These are phyloP conservation scores for Flaveria trinervia DNA, from an alignment of 129 eudicot genomes.

Conservation along the genomic window DNA sequence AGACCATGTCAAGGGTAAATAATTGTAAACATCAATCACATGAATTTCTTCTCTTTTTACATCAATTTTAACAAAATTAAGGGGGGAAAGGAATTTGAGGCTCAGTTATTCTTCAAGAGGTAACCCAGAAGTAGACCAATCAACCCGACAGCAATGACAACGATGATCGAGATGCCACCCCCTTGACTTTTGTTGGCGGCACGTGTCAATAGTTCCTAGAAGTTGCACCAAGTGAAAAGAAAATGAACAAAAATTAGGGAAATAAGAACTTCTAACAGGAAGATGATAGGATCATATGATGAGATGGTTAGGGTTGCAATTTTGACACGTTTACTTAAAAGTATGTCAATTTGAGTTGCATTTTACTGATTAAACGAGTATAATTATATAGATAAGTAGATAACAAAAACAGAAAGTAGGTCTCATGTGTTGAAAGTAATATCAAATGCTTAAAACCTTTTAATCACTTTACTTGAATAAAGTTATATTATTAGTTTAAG, in stretches of 20 bases:
- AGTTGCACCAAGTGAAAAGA: background rate
- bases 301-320: background rate
- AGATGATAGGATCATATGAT: background rate
- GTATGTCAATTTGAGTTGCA: background rate
- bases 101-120: conserved; percentile 43
- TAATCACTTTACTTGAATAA: background rate
- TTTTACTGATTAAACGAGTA: background rate
- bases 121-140: conserved; percentile 71
- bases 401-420: too few species aligned
- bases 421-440: background rate
- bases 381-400: too few species aligned
- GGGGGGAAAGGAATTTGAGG: conserved; percentile 1
- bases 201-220: conserved; percentile 62
- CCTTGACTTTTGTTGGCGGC: conserved; percentile 49
- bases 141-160: conserved; percentile 63
- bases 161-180: conserved; percentile 61
- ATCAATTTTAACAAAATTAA: conserved; percentile 23
- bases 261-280: too few species aligned
- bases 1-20: conserved; percentile 35
- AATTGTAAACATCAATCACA: conserved; percentile 24
- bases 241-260: background rate
- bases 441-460: background rate
- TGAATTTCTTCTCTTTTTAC: conserved; percentile 35
- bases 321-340: background rate
- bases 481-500: background rate